phyloP scores from a whole-genome alignment of 805 yeast genomes.

The Monosporozyma solicola region DNA sequence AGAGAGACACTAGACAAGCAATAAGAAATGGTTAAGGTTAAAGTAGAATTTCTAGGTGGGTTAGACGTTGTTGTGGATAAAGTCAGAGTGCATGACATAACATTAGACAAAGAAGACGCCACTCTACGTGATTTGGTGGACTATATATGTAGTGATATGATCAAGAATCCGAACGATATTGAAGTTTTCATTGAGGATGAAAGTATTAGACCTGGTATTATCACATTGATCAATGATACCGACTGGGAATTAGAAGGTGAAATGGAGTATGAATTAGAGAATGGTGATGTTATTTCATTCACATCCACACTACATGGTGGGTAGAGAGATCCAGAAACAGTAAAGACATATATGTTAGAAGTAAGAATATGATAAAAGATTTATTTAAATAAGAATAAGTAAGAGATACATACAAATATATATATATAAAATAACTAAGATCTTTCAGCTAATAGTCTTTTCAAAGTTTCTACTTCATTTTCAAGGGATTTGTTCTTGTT shows the following conservation, averaged over 20 bases:
- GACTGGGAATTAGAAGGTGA: slow-evolving; percentile 96
- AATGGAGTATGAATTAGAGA: slow-evolving; percentile 67
- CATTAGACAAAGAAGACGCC: slow-evolving; percentile 36
- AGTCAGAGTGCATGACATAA: slow-evolving; percentile 44
- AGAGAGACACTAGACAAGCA: neutral
- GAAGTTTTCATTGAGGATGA: slow-evolving; percentile 77
- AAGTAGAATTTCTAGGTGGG: slow-evolving; percentile 59
- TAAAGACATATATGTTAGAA: neutral
- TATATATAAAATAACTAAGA: neutral
- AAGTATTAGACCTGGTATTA: slow-evolving; percentile 80
- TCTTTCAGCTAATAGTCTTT: slow-evolving; percentile 33
- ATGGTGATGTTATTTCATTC: slow-evolving; percentile 71
- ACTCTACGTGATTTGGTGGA: slow-evolving; percentile 44
- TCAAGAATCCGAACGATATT: slow-evolving; percentile 51
- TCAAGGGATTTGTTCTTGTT: slow-evolving; percentile 51
- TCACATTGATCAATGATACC: slow-evolving; percentile 84
- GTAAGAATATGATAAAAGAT: neutral
- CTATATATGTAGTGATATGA: slow-evolving; percentile 44
- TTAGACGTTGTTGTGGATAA: slow-evolving; percentile 68
- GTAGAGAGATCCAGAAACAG: slow-evolving; percentile 20
- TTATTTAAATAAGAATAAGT: neutral
- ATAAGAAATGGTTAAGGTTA: slow-evolving; percentile 28
- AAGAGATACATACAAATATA: neutral
- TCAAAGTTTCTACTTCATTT: slow-evolving; percentile 55
- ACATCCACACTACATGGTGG: slow-evolving; percentile 97